These are phyloP conservation scores for Colletotrichum echinochloae DNA, from an alignment of 2,329 filamentous ascomycete species.

Conservation along the genomic window DNA sequence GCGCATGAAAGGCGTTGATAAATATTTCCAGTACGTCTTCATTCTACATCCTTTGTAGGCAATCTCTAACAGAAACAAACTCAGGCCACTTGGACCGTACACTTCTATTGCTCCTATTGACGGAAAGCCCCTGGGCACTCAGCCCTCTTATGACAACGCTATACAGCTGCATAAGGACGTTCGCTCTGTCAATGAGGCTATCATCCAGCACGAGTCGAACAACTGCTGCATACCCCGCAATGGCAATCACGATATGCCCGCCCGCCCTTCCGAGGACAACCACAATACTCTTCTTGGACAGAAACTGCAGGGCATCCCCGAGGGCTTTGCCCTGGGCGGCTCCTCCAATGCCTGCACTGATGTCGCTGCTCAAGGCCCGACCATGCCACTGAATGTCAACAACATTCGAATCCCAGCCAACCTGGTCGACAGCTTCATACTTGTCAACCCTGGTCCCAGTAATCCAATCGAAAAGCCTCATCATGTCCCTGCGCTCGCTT, in stretches of 20 bases:
- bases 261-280: too few species aligned
- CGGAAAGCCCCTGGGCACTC: neutral
- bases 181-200: neutral
- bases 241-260: neutral
- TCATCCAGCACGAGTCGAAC: neutral
- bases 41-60: neutral
- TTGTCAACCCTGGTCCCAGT: neutral
- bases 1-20: neutral
- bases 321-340: neutral
- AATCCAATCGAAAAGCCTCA: rapidly evolving
- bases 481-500: neutral
- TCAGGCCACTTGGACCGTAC: neutral
- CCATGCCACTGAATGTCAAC: neutral
- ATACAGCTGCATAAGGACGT: neutral
- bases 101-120: neutral
- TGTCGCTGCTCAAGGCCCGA: neutral
- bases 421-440: neutral
- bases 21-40: neutral
- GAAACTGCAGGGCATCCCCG: neutral
- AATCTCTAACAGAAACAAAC: neutral
- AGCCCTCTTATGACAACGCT: neutral
- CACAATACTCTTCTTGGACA: neutral
- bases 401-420: neutral
- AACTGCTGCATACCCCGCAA: neutral
- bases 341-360: too few species aligned